phyloP scores from a whole-genome alignment of 148 eudicot genomes.

The Rhododendron molle region DNA sequence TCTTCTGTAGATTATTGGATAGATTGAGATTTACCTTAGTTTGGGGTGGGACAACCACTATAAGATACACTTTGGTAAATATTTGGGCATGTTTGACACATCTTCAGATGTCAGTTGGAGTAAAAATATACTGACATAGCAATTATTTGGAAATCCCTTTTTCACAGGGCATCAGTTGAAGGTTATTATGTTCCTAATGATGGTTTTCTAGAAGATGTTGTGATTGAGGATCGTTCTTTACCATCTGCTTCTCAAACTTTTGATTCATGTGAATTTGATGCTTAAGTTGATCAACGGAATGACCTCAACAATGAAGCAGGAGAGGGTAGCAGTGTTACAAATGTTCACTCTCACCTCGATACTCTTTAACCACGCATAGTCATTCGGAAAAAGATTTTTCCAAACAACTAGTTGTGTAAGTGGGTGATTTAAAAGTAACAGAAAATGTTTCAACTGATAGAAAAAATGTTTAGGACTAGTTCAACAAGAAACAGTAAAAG shows the following conservation, averaged over 20 bases:
- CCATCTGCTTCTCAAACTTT: constrained; percentile 29
- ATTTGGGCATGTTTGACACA: neutral
- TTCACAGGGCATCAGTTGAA: constrained; percentile 71
- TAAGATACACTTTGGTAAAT: constrained; percentile 75
- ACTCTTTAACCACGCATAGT: constrained; percentile 19
- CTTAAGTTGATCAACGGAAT: constrained; percentile 32
- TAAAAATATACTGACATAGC: neutral
- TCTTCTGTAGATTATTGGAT: neutral
- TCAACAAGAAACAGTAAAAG: no score
- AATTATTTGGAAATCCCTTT: constrained; percentile 9
- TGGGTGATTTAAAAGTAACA: constrained; percentile 44
- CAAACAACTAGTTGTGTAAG: constrained; percentile 36
- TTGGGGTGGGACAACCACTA: constrained; percentile 76
- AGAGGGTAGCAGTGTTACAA: constrained; percentile 26
- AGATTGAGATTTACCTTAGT: constrained; percentile 6
- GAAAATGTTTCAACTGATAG: constrained; percentile 37
- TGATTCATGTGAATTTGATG: constrained; percentile 40
- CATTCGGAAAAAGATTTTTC: constrained; percentile 28
- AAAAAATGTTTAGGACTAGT: constrained; percentile 41
- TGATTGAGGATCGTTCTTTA: constrained; percentile 69
- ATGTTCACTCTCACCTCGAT: constrained; percentile 23
- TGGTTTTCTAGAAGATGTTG: constrained; percentile 70
- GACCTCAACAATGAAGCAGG: constrained; percentile 26
- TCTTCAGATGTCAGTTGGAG: neutral
- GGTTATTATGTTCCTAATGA: constrained; percentile 73